Evolutionary conservation across 371 early-diverging fungal species (phyloP).

Genomic region (Gilbertella persicaria): DNA sequence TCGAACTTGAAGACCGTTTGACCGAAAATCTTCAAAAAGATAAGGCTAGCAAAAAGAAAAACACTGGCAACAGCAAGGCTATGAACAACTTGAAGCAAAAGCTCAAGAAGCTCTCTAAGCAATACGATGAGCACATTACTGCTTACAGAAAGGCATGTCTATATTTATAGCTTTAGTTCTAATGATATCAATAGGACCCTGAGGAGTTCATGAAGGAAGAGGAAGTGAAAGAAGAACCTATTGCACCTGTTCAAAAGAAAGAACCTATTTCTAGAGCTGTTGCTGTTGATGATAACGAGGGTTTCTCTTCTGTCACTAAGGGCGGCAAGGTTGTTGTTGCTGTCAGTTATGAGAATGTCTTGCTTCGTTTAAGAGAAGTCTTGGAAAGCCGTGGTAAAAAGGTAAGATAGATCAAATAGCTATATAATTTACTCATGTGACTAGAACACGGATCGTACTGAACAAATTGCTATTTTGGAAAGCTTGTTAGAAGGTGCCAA

Average conservation of each 20-base stretch:
- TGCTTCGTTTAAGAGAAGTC: constrained; percentile 80
- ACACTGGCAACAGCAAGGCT: constrained; percentile 77
- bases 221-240: constrained; percentile 34
- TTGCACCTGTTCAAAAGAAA: constrained; percentile 7
- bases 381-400: constrained; percentile 91
- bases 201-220: constrained; percentile 60
- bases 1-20: constrained; percentile 74
- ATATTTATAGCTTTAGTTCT: background rate
- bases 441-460: constrained; percentile 86
- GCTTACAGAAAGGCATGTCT: constrained; percentile 65
- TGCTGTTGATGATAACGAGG: constrained; percentile 51
- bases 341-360: constrained; percentile 72
- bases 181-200: constrained; percentile 33
- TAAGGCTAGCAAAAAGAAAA: constrained; percentile 85
- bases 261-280: constrained; percentile 6
- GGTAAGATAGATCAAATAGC: constrained; percentile 34
- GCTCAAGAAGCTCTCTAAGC: constrained; percentile 85
- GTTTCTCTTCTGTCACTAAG: constrained; percentile 87
- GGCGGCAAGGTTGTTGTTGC: constrained; percentile 67
- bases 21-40: constrained; percentile 49
- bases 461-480: constrained; percentile 73
- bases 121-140: constrained; percentile 70
- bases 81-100: constrained; percentile 91
- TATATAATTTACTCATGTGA: background rate
- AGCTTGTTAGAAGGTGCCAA: constrained; percentile 65